Conservation (phyloP, 257 asterid species). For the Solanum corneliomulleri region DNA sequence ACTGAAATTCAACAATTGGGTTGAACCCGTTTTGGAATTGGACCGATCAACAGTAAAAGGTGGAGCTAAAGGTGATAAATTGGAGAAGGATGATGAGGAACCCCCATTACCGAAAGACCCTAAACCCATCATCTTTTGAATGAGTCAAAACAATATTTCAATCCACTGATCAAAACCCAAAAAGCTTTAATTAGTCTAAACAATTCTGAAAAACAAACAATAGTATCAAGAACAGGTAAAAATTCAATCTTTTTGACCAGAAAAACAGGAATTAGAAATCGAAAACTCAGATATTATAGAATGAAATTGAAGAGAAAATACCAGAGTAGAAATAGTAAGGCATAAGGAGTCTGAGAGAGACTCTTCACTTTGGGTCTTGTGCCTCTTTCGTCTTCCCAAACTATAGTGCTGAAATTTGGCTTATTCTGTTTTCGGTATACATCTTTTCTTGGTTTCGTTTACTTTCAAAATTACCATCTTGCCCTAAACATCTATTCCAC, state of each 20-base stretch:
- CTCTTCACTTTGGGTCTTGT: neutral
- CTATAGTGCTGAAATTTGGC: neutral
- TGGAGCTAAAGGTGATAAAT: constrained; percentile 89
- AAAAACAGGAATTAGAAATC: neutral
- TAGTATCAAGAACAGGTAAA: neutral
- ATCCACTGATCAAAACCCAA: constrained; percentile 26
- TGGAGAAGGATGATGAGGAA: constrained; percentile 48
- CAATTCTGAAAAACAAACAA: neutral
- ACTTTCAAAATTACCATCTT: neutral
- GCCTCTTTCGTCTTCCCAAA: neutral
- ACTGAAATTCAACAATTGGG: constrained; percentile 30
- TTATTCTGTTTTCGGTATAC: neutral
- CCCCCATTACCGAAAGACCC: constrained; percentile 59
- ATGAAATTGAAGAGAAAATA: neutral
- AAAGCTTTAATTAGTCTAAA: neutral
- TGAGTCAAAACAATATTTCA: neutral
- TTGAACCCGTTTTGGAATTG: constrained; percentile 39
- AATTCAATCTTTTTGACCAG: neutral
- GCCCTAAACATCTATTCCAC: neutral
- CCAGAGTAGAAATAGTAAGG: neutral
- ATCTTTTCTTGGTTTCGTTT: neutral
- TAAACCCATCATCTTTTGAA: constrained; percentile 50
- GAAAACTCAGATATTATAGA: neutral
- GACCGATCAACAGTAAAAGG: constrained; percentile 82
- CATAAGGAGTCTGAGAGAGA: neutral